Base-by-base conservation (phyloP, 192 early-diverging fungal species). In the Coemansia sp. region DNA sequence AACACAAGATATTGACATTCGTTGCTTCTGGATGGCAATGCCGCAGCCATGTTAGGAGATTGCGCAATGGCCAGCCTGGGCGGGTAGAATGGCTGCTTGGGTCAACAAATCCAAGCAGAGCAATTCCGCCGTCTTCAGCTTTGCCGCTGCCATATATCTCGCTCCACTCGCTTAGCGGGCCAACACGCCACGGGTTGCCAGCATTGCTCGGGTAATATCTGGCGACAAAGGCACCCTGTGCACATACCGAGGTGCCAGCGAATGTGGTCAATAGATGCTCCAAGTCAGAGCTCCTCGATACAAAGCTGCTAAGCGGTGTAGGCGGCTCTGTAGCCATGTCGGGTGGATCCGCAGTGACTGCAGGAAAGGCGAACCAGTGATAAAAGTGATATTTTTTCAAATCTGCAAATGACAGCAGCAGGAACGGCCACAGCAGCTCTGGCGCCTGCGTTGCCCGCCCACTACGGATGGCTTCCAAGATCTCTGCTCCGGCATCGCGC, bases 351-450 rank as follows among this genome's bases (percentile, higher is more conserved):
- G 91, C 85, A 23, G 89, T 71, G 12, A 97, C 70, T 0, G 93
- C 94, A 1, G 97, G 97, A 70, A 97, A 97, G 5, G 87, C 91
- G 64, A 94, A 94, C 94, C 94, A 95, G 71, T 94, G 96, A 70
- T 89, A 92, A 70, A 93, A 98, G 65, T 86, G 89, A 84, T 93
- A 97, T 72, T 93, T 93, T 70, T 99, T 99, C 59, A 99, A 68
- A 73, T 99, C 95, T 1, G 95, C 93, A 82, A 94, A 97, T n/a
- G 95, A 90, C 14, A 97, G 51, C 25, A 96, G 67, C 11, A 90
- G 57, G 69, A 97, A 97, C 12, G 74, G 83, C 54, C 83, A 84
- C 35, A 99, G 79, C 9, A 90, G 67, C 24, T 65, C 65, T 1
- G 96, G 95, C 24, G 85, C 32, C 27, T 63, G 23, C 0, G 90